Evolutionary conservation across 345 rosid genomes (phyloP).

Genomic region (Aquilaria yunnanensis): DNA sequence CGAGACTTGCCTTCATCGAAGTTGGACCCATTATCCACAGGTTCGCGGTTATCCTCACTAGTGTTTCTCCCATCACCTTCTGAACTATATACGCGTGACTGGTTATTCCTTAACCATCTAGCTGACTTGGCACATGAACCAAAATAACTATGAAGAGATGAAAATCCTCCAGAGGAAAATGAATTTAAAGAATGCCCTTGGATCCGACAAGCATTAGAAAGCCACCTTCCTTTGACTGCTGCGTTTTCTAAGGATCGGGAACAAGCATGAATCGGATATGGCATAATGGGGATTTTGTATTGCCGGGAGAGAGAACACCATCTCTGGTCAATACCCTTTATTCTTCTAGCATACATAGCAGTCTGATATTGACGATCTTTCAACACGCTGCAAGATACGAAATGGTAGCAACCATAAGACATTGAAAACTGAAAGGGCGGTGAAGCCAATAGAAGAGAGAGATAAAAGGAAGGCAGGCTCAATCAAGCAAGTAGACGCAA

Average conservation of each 20-base stretch:
- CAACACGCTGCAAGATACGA: too few species aligned
- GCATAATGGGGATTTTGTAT: conserved; percentile 35
- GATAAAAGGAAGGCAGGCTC: too few species aligned
- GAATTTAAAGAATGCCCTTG: conserved; percentile 31
- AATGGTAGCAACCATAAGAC: too few species aligned
- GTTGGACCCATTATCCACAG: conserved; percentile 41
- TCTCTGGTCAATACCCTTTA: conserved; percentile 53
- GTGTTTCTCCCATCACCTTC: conserved; percentile 82
- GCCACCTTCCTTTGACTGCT: conserved; percentile 17
- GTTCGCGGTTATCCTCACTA: conserved; percentile 54
- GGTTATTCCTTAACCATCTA: conserved; percentile 24
- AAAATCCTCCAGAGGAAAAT: conserved; percentile 17
- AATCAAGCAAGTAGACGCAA: too few species aligned
- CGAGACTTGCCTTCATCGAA: conserved; percentile 37
- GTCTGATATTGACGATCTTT: neutral
- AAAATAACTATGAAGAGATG: conserved; percentile 17
- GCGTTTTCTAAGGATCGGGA: conserved; percentile 26
- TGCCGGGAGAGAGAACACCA: conserved; percentile 49
- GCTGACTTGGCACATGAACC: conserved; percentile 16
- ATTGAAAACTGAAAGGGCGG: too few species aligned
- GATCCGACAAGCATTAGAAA: conserved; percentile 22
- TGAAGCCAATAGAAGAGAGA: too few species aligned
- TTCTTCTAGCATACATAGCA: conserved; percentile 65
- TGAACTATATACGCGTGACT: conserved; percentile 62
- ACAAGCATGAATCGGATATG: conserved; percentile 26